phyloP scores from a whole-genome alignment of 2,329 filamentous ascomycete species.

The Monosporascus sp. region DNA sequence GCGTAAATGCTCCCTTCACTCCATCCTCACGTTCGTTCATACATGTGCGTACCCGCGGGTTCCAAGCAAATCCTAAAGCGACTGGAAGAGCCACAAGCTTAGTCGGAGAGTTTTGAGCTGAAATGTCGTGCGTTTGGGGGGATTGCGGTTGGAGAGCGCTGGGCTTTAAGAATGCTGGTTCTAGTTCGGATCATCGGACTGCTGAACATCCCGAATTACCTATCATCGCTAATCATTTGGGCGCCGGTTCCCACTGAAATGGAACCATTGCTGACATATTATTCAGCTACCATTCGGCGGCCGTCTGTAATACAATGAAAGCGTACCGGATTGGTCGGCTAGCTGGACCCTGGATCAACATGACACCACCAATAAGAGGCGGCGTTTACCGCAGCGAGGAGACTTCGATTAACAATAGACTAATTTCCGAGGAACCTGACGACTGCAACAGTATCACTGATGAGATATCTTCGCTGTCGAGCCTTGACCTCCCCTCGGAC shows the following conservation, averaged over 20 bases:
- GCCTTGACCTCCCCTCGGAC: constrained; percentile 5
- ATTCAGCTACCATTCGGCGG: constrained; percentile 51
- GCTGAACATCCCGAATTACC: background rate
- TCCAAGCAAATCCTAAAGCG: background rate
- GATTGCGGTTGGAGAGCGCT: background rate
- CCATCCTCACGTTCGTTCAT: background rate
- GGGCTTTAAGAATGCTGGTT: background rate
- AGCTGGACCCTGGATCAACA: constrained; percentile 50
- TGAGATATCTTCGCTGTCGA: background rate
- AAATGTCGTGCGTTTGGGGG: background rate
- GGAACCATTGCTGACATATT: constrained; percentile 18
- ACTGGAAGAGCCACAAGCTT: too few species aligned
- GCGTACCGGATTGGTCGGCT: constrained; percentile 55
- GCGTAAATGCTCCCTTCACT: constrained; percentile 36
- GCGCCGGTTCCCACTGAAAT: background rate
- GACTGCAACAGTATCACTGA: background rate
- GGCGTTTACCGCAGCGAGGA: constrained; percentile 31
- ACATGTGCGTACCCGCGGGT: background rate
- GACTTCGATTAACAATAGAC: background rate
- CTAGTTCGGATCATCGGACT: background rate
- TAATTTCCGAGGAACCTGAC: background rate
- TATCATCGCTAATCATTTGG: background rate
- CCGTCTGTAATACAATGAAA: constrained; percentile 52
- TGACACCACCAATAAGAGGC: constrained; percentile 54
- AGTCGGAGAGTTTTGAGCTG: background rate